phyloP scores from a whole-genome alignment of 78 protist genomes.

The Emiliania huxleyi region DNA sequence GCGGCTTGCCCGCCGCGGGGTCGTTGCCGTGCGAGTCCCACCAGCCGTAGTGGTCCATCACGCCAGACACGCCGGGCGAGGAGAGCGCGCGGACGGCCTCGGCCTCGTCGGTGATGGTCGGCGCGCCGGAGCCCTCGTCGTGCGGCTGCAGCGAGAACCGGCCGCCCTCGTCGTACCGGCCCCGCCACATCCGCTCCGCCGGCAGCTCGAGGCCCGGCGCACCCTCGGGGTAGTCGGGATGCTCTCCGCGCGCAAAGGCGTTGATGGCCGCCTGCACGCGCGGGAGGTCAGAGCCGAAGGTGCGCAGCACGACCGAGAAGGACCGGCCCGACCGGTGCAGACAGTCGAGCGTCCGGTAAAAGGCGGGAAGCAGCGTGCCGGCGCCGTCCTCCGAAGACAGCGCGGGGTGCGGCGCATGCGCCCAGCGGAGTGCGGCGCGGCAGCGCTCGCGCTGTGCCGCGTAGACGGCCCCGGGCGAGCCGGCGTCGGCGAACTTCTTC shows the following conservation, averaged over 20 bases:
- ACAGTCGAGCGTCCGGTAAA: not conserved
- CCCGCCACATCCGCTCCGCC: not conserved
- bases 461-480: not conserved
- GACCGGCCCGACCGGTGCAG: not conserved
- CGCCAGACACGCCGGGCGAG: not conserved
- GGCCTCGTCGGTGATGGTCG: not conserved
- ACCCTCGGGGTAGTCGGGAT: not conserved
- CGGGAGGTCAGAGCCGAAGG: not conserved
- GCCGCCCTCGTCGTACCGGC: not conserved
- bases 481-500: not conserved
- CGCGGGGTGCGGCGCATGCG: not conserved
- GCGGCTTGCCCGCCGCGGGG: slow-evolving; percentile 5
- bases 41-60: not conserved
- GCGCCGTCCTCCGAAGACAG: not conserved
- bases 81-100: not conserved
- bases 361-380: not conserved
- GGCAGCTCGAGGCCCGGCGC: not conserved
- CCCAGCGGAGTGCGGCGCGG: not conserved
- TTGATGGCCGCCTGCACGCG: not conserved
- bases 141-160: not conserved
- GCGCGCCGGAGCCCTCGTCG: not conserved
- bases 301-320: not conserved
- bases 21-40: not conserved
- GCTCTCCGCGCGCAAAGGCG: not conserved
- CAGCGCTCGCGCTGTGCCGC: too few species aligned